Conservation (phyloP, 441 rosid species). For the Cnidoscolus chayamansa region DNA sequence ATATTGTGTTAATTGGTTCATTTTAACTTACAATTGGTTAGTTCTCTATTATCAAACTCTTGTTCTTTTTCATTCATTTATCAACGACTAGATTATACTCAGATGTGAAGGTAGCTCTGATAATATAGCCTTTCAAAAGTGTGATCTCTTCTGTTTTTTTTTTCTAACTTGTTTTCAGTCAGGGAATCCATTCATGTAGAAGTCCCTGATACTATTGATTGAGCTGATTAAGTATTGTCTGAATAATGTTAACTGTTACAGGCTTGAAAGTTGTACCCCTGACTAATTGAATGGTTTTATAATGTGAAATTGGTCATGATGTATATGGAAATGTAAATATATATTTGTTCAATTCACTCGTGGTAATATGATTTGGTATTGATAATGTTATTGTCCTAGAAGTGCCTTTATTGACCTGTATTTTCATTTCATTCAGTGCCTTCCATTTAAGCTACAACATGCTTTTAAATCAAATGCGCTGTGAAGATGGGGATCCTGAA, state of each 20-base stretch:
- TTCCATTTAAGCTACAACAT: conserved; percentile 98
- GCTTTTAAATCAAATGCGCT: conserved; percentile 93
- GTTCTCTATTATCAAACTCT: not conserved
- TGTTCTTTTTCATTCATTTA: not conserved
- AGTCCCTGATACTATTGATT: not conserved
- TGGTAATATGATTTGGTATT: not conserved
- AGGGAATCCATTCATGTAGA: not conserved
- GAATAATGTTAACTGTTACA: not conserved
- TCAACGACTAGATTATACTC: not conserved
- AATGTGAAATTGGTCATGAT: not conserved
- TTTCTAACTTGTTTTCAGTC: too few relatives aligned
- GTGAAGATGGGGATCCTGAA: conserved; percentile 96
- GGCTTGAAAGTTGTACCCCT: too few relatives aligned
- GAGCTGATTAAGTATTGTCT: conserved; percentile 2
- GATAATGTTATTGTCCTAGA: not conserved
- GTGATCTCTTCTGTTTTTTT: not conserved
- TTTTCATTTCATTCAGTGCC: conserved; percentile 54
- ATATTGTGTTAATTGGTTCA: not conserved
- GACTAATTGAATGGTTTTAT: not conserved
- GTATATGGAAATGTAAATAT: not conserved
- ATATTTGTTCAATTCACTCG: not conserved
- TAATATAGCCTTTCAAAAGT: not conserved
- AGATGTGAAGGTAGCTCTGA: not conserved
- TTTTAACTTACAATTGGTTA: not conserved
- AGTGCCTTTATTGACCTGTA: conserved; percentile 13